Conservation (phyloP, 139 green algal species). For the Micromonas commoda region DNA sequence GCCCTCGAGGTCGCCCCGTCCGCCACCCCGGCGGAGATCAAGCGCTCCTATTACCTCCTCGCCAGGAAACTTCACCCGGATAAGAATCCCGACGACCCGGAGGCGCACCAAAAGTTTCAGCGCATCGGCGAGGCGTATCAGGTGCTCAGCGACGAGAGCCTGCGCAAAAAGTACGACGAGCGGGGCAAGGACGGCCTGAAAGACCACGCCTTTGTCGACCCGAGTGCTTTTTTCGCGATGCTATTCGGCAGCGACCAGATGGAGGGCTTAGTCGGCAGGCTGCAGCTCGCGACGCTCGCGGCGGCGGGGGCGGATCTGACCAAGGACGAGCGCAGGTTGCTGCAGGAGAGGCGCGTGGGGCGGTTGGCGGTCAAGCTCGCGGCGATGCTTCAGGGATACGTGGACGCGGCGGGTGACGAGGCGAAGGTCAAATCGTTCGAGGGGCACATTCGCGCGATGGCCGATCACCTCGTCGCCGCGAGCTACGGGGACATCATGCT, state of each 20-base stretch:
- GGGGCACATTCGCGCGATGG: slow-evolving; percentile 54
- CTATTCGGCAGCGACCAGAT: slow-evolving; percentile 46
- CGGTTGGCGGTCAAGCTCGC: slow-evolving; percentile 57
- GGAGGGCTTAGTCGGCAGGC: slow-evolving; percentile 41
- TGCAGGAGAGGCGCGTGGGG: slow-evolving; percentile 7
- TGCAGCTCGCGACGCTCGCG: slow-evolving; percentile 36
- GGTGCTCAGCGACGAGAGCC: slow-evolving; percentile 22
- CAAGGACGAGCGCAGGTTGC: not conserved
- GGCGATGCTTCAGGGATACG: slow-evolving; percentile 56
- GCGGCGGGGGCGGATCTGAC: slow-evolving; percentile 12
- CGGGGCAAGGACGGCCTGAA: slow-evolving; percentile 56
- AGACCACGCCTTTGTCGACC: slow-evolving; percentile 47
- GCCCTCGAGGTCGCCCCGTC: slow-evolving; percentile 57
- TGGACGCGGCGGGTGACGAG: slow-evolving; percentile 15
- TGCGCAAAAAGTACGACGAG: slow-evolving; percentile 37
- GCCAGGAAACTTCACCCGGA: slow-evolving; percentile 72
- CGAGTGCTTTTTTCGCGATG: slow-evolving; percentile 39
- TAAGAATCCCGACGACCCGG: slow-evolving; percentile 78
- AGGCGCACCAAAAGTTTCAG: slow-evolving; percentile 82
- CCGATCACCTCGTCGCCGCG: slow-evolving; percentile 48
- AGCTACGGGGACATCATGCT: slow-evolving; percentile 74
- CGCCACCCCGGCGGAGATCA: slow-evolving; percentile 63
- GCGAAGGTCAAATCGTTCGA: slow-evolving; percentile 64
- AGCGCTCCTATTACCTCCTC: slow-evolving; percentile 84
- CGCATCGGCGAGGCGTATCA: slow-evolving; percentile 46